Evolutionary conservation across 352 stramenopile species (phyloP).

Genomic region (Phytophthora pini): DNA sequence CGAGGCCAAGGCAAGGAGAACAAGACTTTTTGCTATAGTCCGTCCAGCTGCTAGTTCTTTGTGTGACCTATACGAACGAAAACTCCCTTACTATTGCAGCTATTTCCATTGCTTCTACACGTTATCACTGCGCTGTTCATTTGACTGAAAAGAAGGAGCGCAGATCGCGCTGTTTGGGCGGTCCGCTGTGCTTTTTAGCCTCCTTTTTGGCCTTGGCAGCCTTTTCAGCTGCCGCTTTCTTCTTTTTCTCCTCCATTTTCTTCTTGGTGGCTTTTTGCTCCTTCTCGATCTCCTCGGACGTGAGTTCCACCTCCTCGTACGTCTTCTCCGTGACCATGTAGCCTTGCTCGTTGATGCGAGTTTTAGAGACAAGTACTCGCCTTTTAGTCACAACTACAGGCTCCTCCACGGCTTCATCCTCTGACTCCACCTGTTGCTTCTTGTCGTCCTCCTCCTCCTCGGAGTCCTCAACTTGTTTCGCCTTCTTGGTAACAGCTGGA

Average conservation of each 20-base stretch:
- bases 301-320: slow-evolving; percentile 76
- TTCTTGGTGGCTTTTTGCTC: slow-evolving; percentile 57
- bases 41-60: slow-evolving; percentile 17
- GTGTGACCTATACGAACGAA: slow-evolving; percentile 44
- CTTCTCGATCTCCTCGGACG: slow-evolving; percentile 57
- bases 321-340: slow-evolving; percentile 89
- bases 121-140: slow-evolving; percentile 26
- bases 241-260: slow-evolving; percentile 50
- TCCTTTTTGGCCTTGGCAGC: slow-evolving; percentile 58
- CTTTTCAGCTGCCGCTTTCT: slow-evolving; percentile 42
- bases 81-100: slow-evolving; percentile 35
- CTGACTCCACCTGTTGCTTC: slow-evolving; percentile 19
- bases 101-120: slow-evolving; percentile 33
- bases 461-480: slow-evolving; percentile 19
- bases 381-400: slow-evolving; percentile 51
- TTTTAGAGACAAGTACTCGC: slow-evolving; percentile 70
- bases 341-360: slow-evolving; percentile 77
- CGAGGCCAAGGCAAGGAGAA: background rate
- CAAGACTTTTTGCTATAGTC: slow-evolving; percentile 7
- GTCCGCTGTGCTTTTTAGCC: slow-evolving; percentile 49
- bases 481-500: slow-evolving; percentile 30
- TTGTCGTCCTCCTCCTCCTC: slow-evolving; percentile 33
- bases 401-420: slow-evolving; percentile 41
- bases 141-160: slow-evolving; percentile 67
- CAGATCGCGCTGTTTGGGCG: slow-evolving; percentile 74